Base-by-base conservation (phyloP, 306 rosid genomes). In the Herpetospermum pedunculosum region DNA sequence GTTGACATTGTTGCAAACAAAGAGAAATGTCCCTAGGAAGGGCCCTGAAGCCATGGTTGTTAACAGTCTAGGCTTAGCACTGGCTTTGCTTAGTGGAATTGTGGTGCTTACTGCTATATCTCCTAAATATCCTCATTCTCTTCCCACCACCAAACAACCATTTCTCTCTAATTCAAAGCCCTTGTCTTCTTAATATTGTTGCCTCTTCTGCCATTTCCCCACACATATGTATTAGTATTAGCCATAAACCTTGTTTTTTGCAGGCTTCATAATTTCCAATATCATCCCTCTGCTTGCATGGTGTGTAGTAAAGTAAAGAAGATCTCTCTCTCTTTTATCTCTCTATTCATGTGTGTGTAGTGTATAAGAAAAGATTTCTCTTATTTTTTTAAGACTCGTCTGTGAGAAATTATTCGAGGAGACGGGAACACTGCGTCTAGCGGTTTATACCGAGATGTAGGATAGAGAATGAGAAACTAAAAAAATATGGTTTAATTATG, bases 21-120 rank as follows among this genome's bases (percentile, higher is more conserved):
- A 52, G 50, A 83, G 86, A 77, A 88, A 89, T 70, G 79, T 87
- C 25, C 41, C 87, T 13, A 89, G 77, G 55, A 90, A 76, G 72
- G 64, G 71, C 59, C 26, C 85, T 8, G 95, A 91, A 79, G 83
- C 95, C 57, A 75, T 91, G 83, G 70, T 91, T 67, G 95, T 91
- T 2, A 94, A 94, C 76, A 48, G 82, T 55, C 78, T 94, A 50
- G 98, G 98, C 1, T 21, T 94, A 9, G 77, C 70, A 30, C 78
- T 94, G 79, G 98, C 87, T 32, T 74, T 94, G 5, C 87, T 91
- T 2, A 58, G 96, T 44, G 92, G 87, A 75, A 59, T 82, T 82
- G 90, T 91, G 34, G 82, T 91, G 54, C 80, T 91, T 73, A 90
- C 90, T 38, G 94, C 95, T 25, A 80, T 89, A 57, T 89, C 97